Percentiles rank a stretch among this genome's conserved stretches.
phyloP scores from a whole-genome alignment of 176 grass and related monocot species.

The Sorghum bicolor region DNA sequence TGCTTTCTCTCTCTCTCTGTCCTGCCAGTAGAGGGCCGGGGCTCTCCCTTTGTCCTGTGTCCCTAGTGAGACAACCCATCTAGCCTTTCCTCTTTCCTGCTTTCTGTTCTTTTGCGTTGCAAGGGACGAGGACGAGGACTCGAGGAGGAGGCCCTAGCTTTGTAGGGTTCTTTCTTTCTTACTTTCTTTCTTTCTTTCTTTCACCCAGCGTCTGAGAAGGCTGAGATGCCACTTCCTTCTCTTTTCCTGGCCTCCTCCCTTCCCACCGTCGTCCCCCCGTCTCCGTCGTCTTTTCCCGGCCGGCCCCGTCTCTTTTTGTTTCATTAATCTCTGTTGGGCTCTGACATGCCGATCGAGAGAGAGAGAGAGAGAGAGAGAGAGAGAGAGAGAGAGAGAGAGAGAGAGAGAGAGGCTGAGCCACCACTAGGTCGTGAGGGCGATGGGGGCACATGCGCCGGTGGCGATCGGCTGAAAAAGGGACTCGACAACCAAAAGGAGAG shows the following conservation, averaged over 20 bases:
- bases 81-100: conserved; percentile 35
- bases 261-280: not conserved
- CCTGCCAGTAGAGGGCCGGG: not conserved
- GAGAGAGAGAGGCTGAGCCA: conserved; percentile 39
- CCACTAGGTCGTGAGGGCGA: conserved; percentile 50
- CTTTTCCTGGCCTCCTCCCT: not conserved
- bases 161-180: not conserved
- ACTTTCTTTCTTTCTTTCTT: not conserved
- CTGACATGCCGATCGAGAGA: conserved; percentile 14
- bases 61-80: conserved; percentile 56
- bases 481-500: conserved; percentile 41
- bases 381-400: no score
- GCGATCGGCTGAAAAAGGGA: conserved; percentile 46
- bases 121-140: not conserved
- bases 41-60: conserved; percentile 39
- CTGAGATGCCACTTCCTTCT: conserved; percentile 32
- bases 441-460: conserved; percentile 67
- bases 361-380: no score
- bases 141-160: not conserved
- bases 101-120: conserved; percentile 29
- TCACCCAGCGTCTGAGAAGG: not conserved
- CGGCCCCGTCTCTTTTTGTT: conserved; percentile 61
- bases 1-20: not conserved
- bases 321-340: conserved; percentile 60
- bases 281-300: conserved; percentile 42